Percentiles rank a stretch among this genome's conserved stretches.
These are phyloP conservation scores for Beverwykella pulmonaria DNA, from an alignment of 495 filamentous ascomycete genomes.

Conservation along the genomic window DNA sequence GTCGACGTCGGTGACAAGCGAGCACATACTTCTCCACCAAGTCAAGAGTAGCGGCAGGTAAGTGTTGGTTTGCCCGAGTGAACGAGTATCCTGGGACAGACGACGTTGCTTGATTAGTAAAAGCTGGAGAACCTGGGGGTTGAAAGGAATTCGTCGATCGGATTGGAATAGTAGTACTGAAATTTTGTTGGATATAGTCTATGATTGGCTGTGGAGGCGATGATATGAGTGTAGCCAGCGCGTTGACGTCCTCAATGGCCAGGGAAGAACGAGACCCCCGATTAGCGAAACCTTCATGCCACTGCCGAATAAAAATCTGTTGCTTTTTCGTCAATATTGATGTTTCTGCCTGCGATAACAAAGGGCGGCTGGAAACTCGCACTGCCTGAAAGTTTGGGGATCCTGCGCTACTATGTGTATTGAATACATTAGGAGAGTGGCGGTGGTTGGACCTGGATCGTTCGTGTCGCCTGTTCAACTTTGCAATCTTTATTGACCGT, in stretches of 20 bases:
- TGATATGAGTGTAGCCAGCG: constrained; percentile 21
- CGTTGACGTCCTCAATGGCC: constrained; percentile 15
- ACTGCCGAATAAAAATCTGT: constrained; percentile 20
- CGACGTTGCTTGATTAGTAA: not conserved
- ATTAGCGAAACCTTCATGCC: constrained; percentile 11
- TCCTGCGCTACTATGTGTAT: not conserved
- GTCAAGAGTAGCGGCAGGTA: constrained; percentile 8
- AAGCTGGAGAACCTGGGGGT: not conserved
- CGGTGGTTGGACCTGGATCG: not conserved
- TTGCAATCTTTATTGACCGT: not conserved
- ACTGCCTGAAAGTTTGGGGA: not conserved
- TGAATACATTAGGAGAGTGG: not conserved
- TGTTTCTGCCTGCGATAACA: not conserved
- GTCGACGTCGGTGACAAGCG: constrained; percentile 12
- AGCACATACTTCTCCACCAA: constrained; percentile 27
- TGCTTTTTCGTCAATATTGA: constrained; percentile 12
- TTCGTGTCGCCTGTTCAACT: not conserved
- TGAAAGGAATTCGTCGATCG: not conserved
- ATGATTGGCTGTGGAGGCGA: constrained; percentile 6
- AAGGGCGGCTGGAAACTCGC: not conserved
- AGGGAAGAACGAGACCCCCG: not conserved
- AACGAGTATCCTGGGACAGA: constrained; percentile 13
- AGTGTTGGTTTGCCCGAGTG: constrained; percentile 12
- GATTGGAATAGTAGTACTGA: not conserved
- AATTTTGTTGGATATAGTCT: constrained; percentile 25